A percentile compares a stretch with the other conserved stretches of the same genome.
These are phyloP conservation scores for Fusarium mexicanum DNA, from an alignment of 2,329 filamentous ascomycete genomes.

Conservation along the genomic window DNA sequence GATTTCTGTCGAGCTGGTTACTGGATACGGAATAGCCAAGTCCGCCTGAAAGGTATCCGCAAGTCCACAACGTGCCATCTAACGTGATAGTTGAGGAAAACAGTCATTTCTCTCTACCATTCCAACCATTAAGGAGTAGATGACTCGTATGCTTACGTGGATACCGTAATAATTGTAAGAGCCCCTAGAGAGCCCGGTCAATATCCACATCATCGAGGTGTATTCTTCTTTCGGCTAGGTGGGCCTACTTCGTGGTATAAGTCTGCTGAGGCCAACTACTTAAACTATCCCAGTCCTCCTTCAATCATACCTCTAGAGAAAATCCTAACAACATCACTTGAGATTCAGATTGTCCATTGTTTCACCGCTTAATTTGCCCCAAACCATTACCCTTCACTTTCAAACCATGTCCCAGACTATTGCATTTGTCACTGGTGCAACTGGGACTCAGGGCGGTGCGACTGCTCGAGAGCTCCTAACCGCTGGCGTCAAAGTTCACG, in stretches of 20 bases:
- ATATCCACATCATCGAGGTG: neutral
- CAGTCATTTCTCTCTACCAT: neutral
- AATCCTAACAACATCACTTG: accelerated
- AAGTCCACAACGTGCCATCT: neutral
- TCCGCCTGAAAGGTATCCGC: neutral
- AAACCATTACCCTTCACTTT: neutral
- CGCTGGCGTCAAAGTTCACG: neutral
- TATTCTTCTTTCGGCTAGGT: neutral
- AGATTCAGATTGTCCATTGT: accelerated
- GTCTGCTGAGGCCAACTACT: neutral
- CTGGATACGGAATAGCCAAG: neutral
- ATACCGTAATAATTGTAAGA: accelerated
- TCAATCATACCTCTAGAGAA: neutral
- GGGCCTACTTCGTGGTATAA: accelerated
- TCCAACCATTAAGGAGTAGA: too few species aligned
- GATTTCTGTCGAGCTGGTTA: neutral
- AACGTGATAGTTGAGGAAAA: neutral
- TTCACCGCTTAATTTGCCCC: too few species aligned
- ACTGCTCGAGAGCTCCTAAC: neutral
- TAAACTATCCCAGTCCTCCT: neutral
- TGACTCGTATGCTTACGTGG: accelerated
- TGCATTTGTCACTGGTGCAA: neutral
- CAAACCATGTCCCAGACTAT: neutral
- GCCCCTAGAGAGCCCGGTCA: accelerated
- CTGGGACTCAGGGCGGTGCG: neutral